Base-by-base conservation (phyloP, 1,284 basidiomycete genomes). In the Apiotrichum veenhuisii region DNA sequence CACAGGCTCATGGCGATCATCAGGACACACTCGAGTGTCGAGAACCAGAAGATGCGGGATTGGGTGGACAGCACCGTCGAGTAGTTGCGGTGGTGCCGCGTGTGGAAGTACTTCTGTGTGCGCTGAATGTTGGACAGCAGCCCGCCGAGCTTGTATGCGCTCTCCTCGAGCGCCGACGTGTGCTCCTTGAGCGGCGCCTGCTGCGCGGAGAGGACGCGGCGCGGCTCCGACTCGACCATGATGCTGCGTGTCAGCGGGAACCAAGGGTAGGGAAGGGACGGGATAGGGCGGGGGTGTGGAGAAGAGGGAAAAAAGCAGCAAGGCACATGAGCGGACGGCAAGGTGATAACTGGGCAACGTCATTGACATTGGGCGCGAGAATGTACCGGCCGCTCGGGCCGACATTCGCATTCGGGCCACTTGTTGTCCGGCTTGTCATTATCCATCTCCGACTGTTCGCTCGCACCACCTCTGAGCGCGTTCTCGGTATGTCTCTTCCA, bases 211-310 rank as follows among this genome's bases (percentile, higher is more conserved):
- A 90, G 88, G 26, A 87, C 86, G 52, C 89, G 81, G 50, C 93
- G 80, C 1, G 93, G 93, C 74, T 97, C 93, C 61, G 87, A 91
- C 80, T 96, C 92, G 59, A 96, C 90, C 90, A 95, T 92, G 76
- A 95, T 94, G 75, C 77, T 78, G 58, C 7, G 38, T 22, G 50
- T 55, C 10, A 57, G 59, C 52, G 20, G 40, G 2, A 5, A 18
- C 22, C 37, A 23, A n/a, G 50, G 36, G 17, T 8, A 10, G 12
- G 14, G n/a, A n/a, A n/a, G n/a, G n/a, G n/a, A n/a, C n/a, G n/a
- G n/a, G n/a, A n/a, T n/a, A n/a, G n/a, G 17, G 20, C 22, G 27
- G 25, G 14, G 12, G 33, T 37, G 30, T 15, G 3, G 15, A 15
- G 15, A 27, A 46, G 15, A 33, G 45, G n/a, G 15, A 17, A 11